Evolutionary conservation across 2,329 filamentous ascomycete species (phyloP).

Genomic region (Paraconiothyrium sp.): DNA sequence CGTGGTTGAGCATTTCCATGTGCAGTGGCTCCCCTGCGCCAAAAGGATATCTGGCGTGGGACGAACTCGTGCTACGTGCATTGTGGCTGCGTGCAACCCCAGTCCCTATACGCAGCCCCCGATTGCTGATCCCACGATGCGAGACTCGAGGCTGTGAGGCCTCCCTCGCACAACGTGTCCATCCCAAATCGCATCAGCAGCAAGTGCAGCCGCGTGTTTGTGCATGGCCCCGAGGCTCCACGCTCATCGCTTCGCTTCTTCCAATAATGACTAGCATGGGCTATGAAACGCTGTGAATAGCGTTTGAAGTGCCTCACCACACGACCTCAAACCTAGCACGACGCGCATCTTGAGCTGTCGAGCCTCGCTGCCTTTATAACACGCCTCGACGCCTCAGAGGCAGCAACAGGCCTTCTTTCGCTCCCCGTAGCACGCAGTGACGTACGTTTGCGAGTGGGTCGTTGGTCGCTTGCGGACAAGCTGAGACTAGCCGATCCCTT

Average conservation of each 20-base stretch:
- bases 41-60: neutral
- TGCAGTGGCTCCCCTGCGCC: neutral
- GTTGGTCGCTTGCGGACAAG: conserved; percentile 13
- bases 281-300: conserved; percentile 24
- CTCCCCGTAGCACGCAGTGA: conserved; percentile 14
- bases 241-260: neutral
- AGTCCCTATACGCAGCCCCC: conserved; percentile 3
- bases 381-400: conserved; percentile 3
- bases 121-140: conserved; percentile 2
- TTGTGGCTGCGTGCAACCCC: neutral
- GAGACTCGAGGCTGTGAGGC: neutral
- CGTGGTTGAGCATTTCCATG: neutral
- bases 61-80: conserved; percentile 6
- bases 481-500: conserved; percentile 32
- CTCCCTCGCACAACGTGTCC: neutral
- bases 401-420: conserved; percentile 1
- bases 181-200: neutral
- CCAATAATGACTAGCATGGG: conserved; percentile 19
- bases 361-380: conserved; percentile 3
- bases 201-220: neutral
- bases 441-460: conserved; percentile 34
- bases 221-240: neutral
- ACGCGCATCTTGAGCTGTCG: neutral
- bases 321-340: conserved; percentile 24
- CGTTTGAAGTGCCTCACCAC: conserved; percentile 22